Percentiles rank a stretch among this genome's conserved stretches.
phyloP scores from a whole-genome alignment of 106 monocot genomes.

The Alisma plantagoaquatica region DNA sequence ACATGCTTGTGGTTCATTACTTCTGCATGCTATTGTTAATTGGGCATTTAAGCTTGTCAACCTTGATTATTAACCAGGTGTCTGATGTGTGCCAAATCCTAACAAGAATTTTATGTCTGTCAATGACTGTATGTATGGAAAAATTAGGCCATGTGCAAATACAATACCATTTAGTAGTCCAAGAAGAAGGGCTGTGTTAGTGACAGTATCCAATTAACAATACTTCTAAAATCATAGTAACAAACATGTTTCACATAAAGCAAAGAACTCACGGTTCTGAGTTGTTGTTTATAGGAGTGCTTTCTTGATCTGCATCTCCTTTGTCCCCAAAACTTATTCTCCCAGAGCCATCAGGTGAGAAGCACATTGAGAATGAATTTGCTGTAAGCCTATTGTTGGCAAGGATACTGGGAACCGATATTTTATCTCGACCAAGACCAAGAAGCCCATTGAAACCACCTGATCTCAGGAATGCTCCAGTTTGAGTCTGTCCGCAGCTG shows the following conservation, averaged over 20 bases:
- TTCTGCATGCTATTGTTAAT: too few species aligned
- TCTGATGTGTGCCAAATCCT: too few species aligned
- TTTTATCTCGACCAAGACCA: conserved; percentile 67
- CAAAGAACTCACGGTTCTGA: conserved; percentile 37
- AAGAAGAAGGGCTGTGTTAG: neutral
- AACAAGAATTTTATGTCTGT: too few species aligned
- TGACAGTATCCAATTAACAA: neutral
- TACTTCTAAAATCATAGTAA: neutral
- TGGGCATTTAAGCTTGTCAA: too few species aligned
- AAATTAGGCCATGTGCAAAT: too few species aligned
- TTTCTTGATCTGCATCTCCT: conserved; percentile 57
- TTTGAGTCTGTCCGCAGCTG: conserved; percentile 72
- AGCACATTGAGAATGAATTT: conserved; percentile 89
- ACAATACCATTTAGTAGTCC: too few species aligned
- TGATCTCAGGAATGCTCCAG: conserved; percentile 60
- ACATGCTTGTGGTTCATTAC: too few species aligned
- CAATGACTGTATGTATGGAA: too few species aligned
- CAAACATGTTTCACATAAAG: neutral
- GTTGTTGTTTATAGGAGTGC: conserved; percentile 45
- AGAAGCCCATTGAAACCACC: conserved; percentile 78
- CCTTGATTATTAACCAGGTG: too few species aligned
- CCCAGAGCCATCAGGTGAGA: conserved; percentile 42
- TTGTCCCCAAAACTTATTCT: conserved; percentile 80
- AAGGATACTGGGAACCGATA: conserved; percentile 72
- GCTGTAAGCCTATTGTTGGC: conserved; percentile 43